Evolutionary conservation across 1,139 yeast genomes (phyloP), one percentile per base, ranked within the genome.

Genomic region (Eremothecium coryli): DNA sequence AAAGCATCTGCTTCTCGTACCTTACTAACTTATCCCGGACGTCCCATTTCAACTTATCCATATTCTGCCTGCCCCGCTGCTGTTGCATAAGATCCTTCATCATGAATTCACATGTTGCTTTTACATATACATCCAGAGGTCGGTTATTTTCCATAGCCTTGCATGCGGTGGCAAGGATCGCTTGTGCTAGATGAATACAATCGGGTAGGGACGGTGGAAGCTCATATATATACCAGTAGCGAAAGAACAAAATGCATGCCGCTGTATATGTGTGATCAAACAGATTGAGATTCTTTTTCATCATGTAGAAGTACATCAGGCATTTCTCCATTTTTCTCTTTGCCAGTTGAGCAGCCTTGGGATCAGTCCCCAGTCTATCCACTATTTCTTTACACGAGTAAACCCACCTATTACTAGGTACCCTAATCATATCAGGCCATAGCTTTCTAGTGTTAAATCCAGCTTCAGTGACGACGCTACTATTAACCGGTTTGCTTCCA

Each of bases 361-460:
- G 44, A 29, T 44, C 45, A 1, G 45, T 37, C 7, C 52, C 54
- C 15, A 57, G 33, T 33, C 45, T 52, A 10, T 50, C 53, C 12
- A 57, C 46, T 7, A 56, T 47, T 20, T 56, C 55, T 18, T 46
- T 42, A 26, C 54, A 45, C 5, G 46, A 41, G 32, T 45, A 57
- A 4, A 44, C 39, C 62, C 62, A 57, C 25, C 40, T 38, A 25
- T 56, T 57, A 12, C 33, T 36, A 11, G 61, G 61, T 13, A 48
- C 41, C 25, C 40, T 47, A 10, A 57, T 52, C 26, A 54, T 46
- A 39, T 56, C 59, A 3, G 62, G 62, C 62, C 94, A 57, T 20
- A 54, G 40, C 4, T 48, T 31, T 32, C 60, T 42, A 10, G 54
- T 24, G 36, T 54, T 55, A 36, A 52, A 48, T n/a, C 33, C 36